Base-by-base conservation (phyloP, 305 asterid species). In the Fraxinus dipetala region DNA sequence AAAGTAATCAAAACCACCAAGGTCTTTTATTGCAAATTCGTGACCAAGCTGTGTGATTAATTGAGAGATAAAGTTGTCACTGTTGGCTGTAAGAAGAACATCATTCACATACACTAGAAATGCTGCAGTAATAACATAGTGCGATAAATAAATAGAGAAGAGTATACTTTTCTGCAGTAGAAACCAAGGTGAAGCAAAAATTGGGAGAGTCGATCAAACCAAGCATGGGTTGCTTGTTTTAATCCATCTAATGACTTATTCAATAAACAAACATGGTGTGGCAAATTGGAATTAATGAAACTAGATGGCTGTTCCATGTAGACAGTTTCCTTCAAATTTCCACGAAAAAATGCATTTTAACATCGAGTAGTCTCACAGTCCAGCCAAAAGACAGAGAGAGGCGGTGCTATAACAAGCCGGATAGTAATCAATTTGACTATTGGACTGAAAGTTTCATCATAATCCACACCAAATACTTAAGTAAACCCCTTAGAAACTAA, bases 1-100 rank as follows among this genome's bases (percentile, higher is more conserved):
- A 31, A 78, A 59, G 20, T n/a, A 78, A 9, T 78, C 75, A 10
- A 59, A 56, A 18, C 9, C 16, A 16, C 81, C 72, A 56, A 59
- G 74, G 22, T 78, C 74, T 18, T 31, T 56, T 30, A 78, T 59
- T 8, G 81, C 32, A 78, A 56, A 56, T 34, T 78, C 81, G 2
- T 31, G 8, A 6, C 56, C 74, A 32, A 78, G 74, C 10, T n/a
- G 0, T 11, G 69, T 38, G 11, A 78, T 18, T 26, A 56, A n/a
- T 8, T 35, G 3, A 18, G 43, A 14, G 32, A 78, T 32, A 32
- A 4, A 5, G 1, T 5, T 22, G 2, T 56, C 20, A 30, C 6
- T 65, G 6, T 78, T 54, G 24, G 34, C 32, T 6, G 28, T 1
- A 51, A 31, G 5, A 26, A 76, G 56, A 28, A 54, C 56, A 32